phyloP scores from a whole-genome alignment of 306 rosid genomes.

The Comarum palustre region DNA sequence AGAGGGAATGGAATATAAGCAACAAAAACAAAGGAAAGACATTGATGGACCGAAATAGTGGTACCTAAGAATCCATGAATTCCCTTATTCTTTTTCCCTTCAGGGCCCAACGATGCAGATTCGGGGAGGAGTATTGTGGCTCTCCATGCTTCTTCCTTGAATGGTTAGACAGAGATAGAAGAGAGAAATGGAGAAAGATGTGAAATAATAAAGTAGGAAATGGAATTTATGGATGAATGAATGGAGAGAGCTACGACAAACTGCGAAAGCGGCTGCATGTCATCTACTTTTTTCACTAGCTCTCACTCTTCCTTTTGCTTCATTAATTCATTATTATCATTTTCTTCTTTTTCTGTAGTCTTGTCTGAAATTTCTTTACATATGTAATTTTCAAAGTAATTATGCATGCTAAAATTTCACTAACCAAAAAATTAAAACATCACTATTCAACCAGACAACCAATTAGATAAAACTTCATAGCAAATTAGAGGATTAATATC shows the following conservation, averaged over 20 bases:
- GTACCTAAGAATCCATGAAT: slow-evolving; percentile 48
- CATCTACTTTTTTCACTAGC: slow-evolving; percentile 17
- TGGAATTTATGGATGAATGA: neutral
- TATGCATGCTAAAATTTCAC: no score
- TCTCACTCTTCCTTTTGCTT: neutral
- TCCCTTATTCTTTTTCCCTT: slow-evolving; percentile 22
- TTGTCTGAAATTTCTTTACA: neutral
- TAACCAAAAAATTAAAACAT: no score
- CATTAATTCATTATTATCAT: neutral
- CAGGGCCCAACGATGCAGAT: slow-evolving; percentile 33
- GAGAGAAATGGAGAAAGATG: neutral
- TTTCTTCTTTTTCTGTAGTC: neutral
- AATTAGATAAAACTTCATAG: no score
- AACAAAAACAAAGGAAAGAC: slow-evolving; percentile 8
- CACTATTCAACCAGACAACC: no score
- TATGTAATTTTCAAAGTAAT: neutral
- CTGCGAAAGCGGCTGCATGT: slow-evolving; percentile 45
- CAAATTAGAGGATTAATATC: no score
- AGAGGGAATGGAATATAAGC: neutral
- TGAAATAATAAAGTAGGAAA: neutral
- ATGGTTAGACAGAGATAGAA: slow-evolving; percentile 1
- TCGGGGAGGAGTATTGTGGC: slow-evolving; percentile 34
- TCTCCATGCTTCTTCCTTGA: slow-evolving; percentile 3
- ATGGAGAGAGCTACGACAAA: slow-evolving; percentile 9
- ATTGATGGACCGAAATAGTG: slow-evolving; percentile 38